Conservation (phyloP, 106 monocot genomes). For the Allium fistulosum region DNA sequence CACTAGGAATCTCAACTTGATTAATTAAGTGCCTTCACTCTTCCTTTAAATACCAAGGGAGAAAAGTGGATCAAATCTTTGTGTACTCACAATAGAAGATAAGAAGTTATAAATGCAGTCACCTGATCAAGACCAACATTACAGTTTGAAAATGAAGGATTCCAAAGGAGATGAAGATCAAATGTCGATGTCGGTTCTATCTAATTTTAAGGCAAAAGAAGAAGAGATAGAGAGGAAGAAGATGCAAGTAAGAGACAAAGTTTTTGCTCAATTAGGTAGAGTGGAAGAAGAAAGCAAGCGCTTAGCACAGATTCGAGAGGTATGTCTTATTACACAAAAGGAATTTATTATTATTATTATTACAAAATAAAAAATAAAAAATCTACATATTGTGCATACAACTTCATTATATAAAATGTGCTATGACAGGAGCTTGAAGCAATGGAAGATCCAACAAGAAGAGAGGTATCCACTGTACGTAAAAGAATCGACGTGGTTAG, state of each 20-base stretch:
- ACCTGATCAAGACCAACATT: constrained; percentile 14
- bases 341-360: too few relatives aligned
- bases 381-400: neutral
- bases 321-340: constrained; percentile 15
- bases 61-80: neutral
- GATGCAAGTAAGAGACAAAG: constrained; percentile 47
- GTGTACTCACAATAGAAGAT: constrained; percentile 2
- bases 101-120: constrained; percentile 20
- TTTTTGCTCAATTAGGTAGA: constrained; percentile 29
- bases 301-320: constrained; percentile 57
- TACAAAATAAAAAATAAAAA: too few relatives aligned
- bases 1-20: constrained; percentile 11
- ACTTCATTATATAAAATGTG: neutral
- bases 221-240: constrained; percentile 79
- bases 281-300: constrained; percentile 82
- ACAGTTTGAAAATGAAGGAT: constrained; percentile 15
- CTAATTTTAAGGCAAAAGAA: constrained; percentile 58
- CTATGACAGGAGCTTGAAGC: constrained; percentile 81
- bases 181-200: constrained; percentile 47
- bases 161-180: constrained; percentile 52
- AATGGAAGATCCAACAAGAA: constrained; percentile 86
- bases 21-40: constrained; percentile 2
- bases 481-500: constrained; percentile 70
- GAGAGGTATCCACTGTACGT: constrained; percentile 64
- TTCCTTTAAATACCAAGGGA: constrained; percentile 4